Base-by-base conservation (phyloP, 257 asterid genomes). In the Primulina tabacum region DNA sequence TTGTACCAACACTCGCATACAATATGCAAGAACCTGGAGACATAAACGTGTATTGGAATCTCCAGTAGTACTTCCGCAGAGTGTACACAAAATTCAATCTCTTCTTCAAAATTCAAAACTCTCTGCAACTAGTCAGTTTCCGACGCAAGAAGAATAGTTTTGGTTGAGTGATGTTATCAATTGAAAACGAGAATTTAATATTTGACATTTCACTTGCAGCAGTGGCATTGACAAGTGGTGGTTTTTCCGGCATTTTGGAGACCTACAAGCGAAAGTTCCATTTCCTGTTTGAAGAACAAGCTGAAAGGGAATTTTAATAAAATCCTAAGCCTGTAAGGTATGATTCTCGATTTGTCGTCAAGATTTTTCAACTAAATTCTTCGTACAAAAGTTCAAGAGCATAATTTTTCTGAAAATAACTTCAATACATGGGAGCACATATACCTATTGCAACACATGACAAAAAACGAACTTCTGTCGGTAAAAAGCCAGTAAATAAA, bases 271-370 rank as follows among this genome's bases (percentile, higher is more conserved):
- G 98, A 89, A 63, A 92, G 89, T 73, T 92, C 98, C 98, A 92
- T 92, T 79, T 92, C 98, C 80, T 92, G 98, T 83, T 92, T 92
- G 80, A 88, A 92, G 89, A 92, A 92, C 55, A 90, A 80, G 78
- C 97, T 88, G 90, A 61, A 24, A 71, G 6, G 47, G 57, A 50
- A 77, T 67, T 40, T 8, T 20, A 11, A 10, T 32, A 33, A 14
- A 9, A 60, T 24, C 26, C 26, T 14, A 55, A 24, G 55, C 14
- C 4, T 2, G 7, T 47, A 47, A 47, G 55, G 55, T 47, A 38
- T 24, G 26, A 24, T 24, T 24, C 26, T 24, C 26, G 52, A 40
- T 12, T 11, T 11, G 52, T 40, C 52, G 11, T 40, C 52, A 10
- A 40, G 52, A 40, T 17, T 40, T 40, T 37, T 9, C 43, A 37